Evolutionary conservation across 164 flowering plant species (phyloP), one percentile per base, ranked within the genome.

Genomic region (Umbilicus rupestris): DNA sequence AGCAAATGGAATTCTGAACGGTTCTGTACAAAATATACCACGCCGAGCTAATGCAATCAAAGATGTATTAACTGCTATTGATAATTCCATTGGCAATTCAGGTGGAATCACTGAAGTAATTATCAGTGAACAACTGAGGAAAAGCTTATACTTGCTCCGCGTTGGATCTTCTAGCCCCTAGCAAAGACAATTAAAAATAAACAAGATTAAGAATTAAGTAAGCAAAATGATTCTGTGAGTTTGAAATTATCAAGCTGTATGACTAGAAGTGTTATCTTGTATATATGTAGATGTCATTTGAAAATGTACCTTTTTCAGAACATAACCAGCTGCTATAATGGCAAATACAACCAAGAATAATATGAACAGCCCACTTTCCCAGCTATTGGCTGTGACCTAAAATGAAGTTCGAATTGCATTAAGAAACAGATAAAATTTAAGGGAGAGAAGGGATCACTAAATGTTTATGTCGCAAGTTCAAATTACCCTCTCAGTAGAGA

Each of bases 31-130:
- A 71, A 84, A 94, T 78, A 94, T 94, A 63, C 99, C 99, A 67
- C 90, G 92, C 19, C 92, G 83, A 63, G 99, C 96, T 72, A 94
- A 71, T 55, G 95, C 96, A 81, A 94, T 89, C 69, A 94, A 75
- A 70, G 99, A 94, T 67, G 99, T 94, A 78, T 94, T 94, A 69
- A 94, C 99, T 68, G 99, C 99, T 73, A 94, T 94, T 35, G 99
- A 94, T 65, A 94, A 80, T 75, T 94, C 99, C 99, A 94, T 94
- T 66, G 99, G 99, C 65, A 94, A 81, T 79, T 94, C 99, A 71
- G 99, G 99, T 26, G 99, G 99, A 65, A 94, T 94, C 59, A 94
- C 99, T 68, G 99, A 91, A 59, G 99, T 94, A 68, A 94, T 82
- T 68, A 94, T 94, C 75, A 94, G 78, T 45, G 99, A 88, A 84